phyloP scores from a whole-genome alignment of 345 rosid genomes.

The Dimocarpus longan region DNA sequence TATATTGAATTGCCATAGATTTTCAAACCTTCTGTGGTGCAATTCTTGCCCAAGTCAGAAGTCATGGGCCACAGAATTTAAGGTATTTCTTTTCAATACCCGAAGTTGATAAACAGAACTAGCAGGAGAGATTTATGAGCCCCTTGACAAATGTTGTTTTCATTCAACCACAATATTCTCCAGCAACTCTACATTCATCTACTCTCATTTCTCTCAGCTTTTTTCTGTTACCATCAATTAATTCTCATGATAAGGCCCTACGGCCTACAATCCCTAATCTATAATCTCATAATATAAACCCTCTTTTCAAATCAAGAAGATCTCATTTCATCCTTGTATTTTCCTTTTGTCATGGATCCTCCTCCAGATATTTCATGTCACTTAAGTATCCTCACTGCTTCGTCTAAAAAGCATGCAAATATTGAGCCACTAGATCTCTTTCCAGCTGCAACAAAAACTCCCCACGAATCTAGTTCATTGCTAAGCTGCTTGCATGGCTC shows the following conservation, averaged over 20 bases:
- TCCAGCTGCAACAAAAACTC: conserved; percentile 30
- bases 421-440: conserved; percentile 54
- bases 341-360: conserved; percentile 34
- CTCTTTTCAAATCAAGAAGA: conserved; percentile 20
- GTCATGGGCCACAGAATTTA: conserved; percentile 69
- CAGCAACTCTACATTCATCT: conserved; percentile 47
- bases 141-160: conserved; percentile 60
- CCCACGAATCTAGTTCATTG: conserved; percentile 33
- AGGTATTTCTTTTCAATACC: conserved; percentile 54
- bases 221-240: conserved; percentile 25
- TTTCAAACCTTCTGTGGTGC: conserved; percentile 57
- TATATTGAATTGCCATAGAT: conserved; percentile 45
- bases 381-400: conserved; percentile 30
- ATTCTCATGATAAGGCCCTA: conserved; percentile 21
- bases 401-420: conserved; percentile 28
- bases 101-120: conserved; percentile 47
- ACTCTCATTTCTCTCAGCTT: conserved; percentile 34
- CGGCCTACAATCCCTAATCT: conserved; percentile 24
- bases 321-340: conserved; percentile 13
- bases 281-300: conserved; percentile 30
- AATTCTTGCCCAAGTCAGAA: conserved; percentile 49
- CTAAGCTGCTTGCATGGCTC: conserved; percentile 30
- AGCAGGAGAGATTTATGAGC: conserved; percentile 63
- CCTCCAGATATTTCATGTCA: conserved; percentile 31
- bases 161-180: conserved; percentile 79